Percentiles rank a stretch among this genome's conserved stretches.
phyloP scores from a whole-genome alignment of 2,329 filamentous ascomycete genomes.

The Bimuria novae-zelandiae region DNA sequence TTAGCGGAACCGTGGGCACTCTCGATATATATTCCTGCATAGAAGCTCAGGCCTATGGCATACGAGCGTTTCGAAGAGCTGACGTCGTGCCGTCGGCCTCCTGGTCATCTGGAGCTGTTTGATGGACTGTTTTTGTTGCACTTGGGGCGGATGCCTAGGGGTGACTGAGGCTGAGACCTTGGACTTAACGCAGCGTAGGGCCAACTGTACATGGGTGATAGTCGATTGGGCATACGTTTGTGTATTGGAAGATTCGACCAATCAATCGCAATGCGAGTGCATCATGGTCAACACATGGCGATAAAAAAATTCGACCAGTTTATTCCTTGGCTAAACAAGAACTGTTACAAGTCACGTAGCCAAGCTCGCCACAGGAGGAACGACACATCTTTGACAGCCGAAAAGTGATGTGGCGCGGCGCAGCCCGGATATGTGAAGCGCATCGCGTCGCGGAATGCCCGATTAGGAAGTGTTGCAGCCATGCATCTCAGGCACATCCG shows the following conservation, averaged over 20 bases:
- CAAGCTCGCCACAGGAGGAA: slow-evolving; percentile 21
- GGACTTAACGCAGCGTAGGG: background rate
- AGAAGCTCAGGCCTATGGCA: slow-evolving; percentile 14
- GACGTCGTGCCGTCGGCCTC: slow-evolving; percentile 10
- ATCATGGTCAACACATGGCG: background rate
- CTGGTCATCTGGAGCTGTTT: slow-evolving; percentile 20
- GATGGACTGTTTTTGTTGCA: slow-evolving; percentile 13
- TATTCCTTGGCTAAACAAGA: slow-evolving; percentile 25
- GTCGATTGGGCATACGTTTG: background rate
- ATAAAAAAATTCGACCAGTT: slow-evolving; percentile 6
- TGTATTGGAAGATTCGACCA: slow-evolving; percentile 8
- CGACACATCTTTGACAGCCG: slow-evolving; percentile 5
- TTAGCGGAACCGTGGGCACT: slow-evolving; percentile 5
- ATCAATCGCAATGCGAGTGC: slow-evolving; percentile 10
- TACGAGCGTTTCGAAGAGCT: slow-evolving; percentile 1
- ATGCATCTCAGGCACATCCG: slow-evolving; percentile 12
- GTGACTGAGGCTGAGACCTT: background rate
- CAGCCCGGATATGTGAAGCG: slow-evolving; percentile 23
- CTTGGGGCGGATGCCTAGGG: slow-evolving; percentile 5
- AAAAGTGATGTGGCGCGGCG: slow-evolving; percentile 2
- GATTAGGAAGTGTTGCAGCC: slow-evolving; percentile 12
- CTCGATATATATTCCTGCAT: slow-evolving; percentile 10
- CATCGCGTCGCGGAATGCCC: slow-evolving; percentile 21
- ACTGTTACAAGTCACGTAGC: slow-evolving; percentile 24
- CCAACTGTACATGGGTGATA: background rate